These are phyloP conservation scores for Medicago lupulina DNA, from an alignment of 306 rosid genomes.

Conservation along the genomic window DNA sequence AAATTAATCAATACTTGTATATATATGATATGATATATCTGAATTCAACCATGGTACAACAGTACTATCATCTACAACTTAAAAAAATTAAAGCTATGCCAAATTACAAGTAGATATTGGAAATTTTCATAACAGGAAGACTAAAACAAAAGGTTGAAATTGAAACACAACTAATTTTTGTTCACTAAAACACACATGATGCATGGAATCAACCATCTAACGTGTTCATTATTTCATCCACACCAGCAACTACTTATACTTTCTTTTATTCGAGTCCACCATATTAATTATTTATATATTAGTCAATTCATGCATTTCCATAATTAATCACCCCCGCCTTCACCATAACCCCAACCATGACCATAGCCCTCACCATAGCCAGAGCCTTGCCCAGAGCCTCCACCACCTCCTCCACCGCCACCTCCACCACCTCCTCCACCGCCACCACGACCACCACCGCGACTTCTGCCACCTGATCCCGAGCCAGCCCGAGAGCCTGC, in stretches of 20 bases:
- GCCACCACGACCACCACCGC: conserved; percentile 20
- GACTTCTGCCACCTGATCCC: conserved; percentile 41
- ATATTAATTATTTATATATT: not conserved
- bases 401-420: conserved; percentile 36
- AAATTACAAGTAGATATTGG: not conserved
- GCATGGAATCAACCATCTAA: conserved; percentile 26
- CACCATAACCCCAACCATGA: conserved; percentile 40
- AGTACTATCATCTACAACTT: not conserved
- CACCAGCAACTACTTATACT: conserved; percentile 3
- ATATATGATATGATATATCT: not conserved
- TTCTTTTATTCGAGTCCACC: conserved; percentile 31
- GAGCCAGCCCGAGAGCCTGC: conserved; percentile 65
- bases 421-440: conserved; percentile 24
- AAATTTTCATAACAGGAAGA: not conserved
- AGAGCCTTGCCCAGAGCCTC: conserved; percentile 19
- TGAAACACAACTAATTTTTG: conserved; percentile 13
- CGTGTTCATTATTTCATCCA: conserved; percentile 21
- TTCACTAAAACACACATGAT: conserved; percentile 31
- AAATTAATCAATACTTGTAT: too few relatives aligned
- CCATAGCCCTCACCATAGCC: conserved; percentile 52
- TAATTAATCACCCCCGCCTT: conserved; percentile 51
- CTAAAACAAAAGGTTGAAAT: not conserved
- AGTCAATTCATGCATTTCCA: not conserved
- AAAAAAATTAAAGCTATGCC: not conserved
- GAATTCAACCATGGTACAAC: not conserved